These are phyloP conservation scores for Fusarium tanahbumbuense DNA, from an alignment of 2,329 filamentous ascomycete species.

Conservation along the genomic window DNA sequence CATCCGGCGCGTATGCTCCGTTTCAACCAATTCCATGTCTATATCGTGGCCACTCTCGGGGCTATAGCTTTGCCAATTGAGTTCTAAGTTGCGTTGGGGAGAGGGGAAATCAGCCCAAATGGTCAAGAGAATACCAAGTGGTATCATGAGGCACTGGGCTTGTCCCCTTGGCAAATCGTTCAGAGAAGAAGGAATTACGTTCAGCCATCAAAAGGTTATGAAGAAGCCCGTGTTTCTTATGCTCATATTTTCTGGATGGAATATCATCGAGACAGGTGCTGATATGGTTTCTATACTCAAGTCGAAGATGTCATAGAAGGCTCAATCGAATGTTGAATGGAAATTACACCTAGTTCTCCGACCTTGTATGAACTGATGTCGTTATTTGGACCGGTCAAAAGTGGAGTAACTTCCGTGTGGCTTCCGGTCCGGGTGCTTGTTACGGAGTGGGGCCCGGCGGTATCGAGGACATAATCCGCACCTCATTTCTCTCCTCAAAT, in stretches of 20 bases:
- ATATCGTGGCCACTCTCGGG: neutral
- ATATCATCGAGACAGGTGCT: fast-evolving
- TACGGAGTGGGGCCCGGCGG: neutral
- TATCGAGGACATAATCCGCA: neutral
- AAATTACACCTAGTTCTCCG: neutral
- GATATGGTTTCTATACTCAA: neutral
- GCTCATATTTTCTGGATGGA: neutral
- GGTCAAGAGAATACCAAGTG: neutral
- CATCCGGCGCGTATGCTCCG: too few relatives aligned
- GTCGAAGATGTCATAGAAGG: neutral
- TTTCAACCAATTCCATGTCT: neutral
- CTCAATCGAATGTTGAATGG: neutral
- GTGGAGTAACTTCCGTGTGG: neutral
- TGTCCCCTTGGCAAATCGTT: neutral
- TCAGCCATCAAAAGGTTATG: neutral
- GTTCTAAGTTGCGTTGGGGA: neutral
- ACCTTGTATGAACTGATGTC: neutral
- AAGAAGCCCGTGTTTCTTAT: neutral
- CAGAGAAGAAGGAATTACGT: neutral
- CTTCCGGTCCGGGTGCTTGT: neutral
- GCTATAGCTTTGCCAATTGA: neutral
- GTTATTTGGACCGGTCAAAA: neutral
- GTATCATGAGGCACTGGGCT: neutral
- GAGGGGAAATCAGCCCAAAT: neutral
- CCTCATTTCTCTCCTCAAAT: neutral